phyloP scores from a whole-genome alignment of 129 eudicot genomes.

The Calendula officinalis region DNA sequence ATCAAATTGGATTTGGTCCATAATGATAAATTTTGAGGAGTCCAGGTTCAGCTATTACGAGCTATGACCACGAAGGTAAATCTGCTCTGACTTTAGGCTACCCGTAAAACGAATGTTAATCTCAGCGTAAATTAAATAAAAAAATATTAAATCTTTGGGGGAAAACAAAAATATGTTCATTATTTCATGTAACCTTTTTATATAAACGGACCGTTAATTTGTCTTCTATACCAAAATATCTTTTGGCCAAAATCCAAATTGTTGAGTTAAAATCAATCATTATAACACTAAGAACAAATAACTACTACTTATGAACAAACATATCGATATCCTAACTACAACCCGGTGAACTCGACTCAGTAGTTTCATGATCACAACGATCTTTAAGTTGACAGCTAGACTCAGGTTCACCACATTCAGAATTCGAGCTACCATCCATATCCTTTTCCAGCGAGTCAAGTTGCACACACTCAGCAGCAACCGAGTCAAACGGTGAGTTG shows the following conservation, averaged over 20 bases:
- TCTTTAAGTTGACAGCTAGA: slow-evolving; percentile 8
- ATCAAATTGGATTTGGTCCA: no score
- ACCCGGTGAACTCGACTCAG: slow-evolving; percentile 5
- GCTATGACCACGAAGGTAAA: no score
- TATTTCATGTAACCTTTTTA: neutral
- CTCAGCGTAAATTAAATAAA: no score
- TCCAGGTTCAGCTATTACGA: no score
- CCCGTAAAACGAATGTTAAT: no score
- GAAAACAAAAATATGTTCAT: no score
- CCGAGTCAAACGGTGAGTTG: slow-evolving; percentile 43
- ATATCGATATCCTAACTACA: neutral
- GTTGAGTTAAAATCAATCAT: neutral
- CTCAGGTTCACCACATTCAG: slow-evolving; percentile 39
- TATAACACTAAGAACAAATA: no score
- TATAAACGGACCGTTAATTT: slow-evolving; percentile 6
- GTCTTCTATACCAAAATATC: neutral
- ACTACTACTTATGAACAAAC: neutral
- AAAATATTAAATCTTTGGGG: no score
- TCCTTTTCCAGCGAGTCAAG: slow-evolving; percentile 66
- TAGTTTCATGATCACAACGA: slow-evolving; percentile 2
- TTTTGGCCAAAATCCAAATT: neutral
- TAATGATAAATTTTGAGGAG: no score
- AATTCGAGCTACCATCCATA: slow-evolving; percentile 60
- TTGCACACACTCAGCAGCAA: slow-evolving; percentile 78
- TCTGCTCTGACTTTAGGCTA: no score